These are phyloP conservation scores for Pichia scutulata DNA, from an alignment of 805 yeast genomes.

Conservation along the genomic window DNA sequence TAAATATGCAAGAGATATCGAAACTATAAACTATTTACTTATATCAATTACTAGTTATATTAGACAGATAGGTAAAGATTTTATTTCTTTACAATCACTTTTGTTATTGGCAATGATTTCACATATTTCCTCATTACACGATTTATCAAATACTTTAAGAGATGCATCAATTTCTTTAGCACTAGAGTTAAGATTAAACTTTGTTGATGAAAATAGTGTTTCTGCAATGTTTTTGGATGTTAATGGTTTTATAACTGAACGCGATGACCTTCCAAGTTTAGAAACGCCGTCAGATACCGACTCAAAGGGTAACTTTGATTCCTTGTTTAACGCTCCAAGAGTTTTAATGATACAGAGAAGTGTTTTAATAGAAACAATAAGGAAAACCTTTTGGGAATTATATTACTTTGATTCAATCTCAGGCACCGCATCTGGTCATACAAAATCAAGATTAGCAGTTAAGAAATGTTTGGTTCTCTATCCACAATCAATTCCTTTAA, in stretches of 20 bases:
- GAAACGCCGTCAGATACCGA: constrained; percentile 18
- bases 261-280: background rate
- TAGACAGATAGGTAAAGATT: constrained; percentile 32
- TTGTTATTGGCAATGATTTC: constrained; percentile 35
- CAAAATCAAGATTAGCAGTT: constrained; percentile 34
- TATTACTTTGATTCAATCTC: constrained; percentile 44
- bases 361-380: constrained; percentile 28
- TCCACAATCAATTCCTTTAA: constrained; percentile 31
- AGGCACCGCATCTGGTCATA: constrained; percentile 46
- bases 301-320: constrained; percentile 11
- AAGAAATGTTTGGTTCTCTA: constrained; percentile 30
- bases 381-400: constrained; percentile 46
- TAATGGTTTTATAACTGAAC: constrained; percentile 25
- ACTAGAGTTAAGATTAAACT: constrained; percentile 31
- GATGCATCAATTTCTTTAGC: constrained; percentile 34
- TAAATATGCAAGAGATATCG: constrained; percentile 32
- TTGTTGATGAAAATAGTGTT: constrained; percentile 29
- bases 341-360: constrained; percentile 15
- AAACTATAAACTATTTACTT: constrained; percentile 32
- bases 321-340: constrained; percentile 15
- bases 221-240: constrained; percentile 27
- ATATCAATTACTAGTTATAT: constrained; percentile 27
- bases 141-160: constrained; percentile 35
- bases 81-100: constrained; percentile 36
- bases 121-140: constrained; percentile 47